Evolutionary conservation across 176 grass and related monocot species (phyloP).

Genomic region (Aegilops longissima): DNA sequence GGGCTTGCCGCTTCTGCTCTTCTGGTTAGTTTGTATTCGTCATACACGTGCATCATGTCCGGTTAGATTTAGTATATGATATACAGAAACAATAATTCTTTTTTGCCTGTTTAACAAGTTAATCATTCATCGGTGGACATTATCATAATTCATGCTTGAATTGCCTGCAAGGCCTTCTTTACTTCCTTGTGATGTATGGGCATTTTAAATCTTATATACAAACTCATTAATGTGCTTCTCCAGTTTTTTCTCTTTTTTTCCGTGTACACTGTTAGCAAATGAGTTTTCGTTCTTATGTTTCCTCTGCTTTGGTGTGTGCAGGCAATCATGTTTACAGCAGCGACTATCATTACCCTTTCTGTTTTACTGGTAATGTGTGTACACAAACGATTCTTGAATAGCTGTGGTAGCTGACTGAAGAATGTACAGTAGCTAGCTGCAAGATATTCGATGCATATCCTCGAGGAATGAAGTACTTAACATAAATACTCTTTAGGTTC

Average conservation of each 20-base stretch:
- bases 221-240: neutral
- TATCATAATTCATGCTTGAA: neutral
- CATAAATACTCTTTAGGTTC: conserved; percentile 35
- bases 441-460: conserved; percentile 2
- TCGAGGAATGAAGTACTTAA: neutral
- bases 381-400: conserved; percentile 36
- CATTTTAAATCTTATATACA: neutral
- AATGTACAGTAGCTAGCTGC: neutral
- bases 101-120: neutral
- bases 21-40: conserved; percentile 55
- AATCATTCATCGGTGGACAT: neutral
- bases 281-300: conserved; percentile 11
- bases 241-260: neutral
- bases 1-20: conserved; percentile 80
- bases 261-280: neutral
- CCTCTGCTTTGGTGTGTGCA: conserved; percentile 31
- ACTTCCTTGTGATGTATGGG: neutral
- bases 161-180: neutral
- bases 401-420: conserved; percentile 23
- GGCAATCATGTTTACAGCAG: conserved; percentile 52
- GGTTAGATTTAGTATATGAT: neutral
- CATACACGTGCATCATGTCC: neutral
- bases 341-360: conserved; percentile 47
- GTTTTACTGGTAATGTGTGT: conserved; percentile 47
- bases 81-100: neutral